Percentiles rank a stretch among this genome's conserved stretches.
Evolutionary conservation across 805 yeast species (phyloP).

Genomic region (Pichia pseudocactophila): DNA sequence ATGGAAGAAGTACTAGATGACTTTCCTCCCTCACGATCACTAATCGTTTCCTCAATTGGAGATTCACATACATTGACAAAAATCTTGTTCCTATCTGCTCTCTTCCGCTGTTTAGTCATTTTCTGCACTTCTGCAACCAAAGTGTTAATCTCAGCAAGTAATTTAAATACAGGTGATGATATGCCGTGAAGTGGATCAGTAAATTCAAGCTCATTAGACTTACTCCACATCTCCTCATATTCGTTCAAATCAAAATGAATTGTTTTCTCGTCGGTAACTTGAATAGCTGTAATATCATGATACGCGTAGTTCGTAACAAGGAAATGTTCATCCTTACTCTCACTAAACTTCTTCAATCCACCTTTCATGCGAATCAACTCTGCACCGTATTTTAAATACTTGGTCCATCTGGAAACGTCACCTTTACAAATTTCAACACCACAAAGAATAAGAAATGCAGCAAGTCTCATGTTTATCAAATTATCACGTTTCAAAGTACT

Average conservation of each 20-base stretch:
- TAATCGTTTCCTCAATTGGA: slow-evolving; percentile 4
- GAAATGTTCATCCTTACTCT: slow-evolving; percentile 58
- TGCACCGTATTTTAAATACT: slow-evolving; percentile 57
- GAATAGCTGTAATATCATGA: slow-evolving; percentile 65
- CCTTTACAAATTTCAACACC: slow-evolving; percentile 83
- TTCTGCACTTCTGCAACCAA: slow-evolving; percentile 46
- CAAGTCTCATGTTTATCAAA: slow-evolving; percentile 39
- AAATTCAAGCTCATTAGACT: slow-evolving; percentile 31
- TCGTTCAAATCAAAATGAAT: slow-evolving; percentile 56
- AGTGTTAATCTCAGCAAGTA: slow-evolving; percentile 60
- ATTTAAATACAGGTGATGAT: slow-evolving; percentile 55
- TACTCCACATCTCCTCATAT: slow-evolving; percentile 43
- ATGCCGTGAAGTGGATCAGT: slow-evolving; percentile 69
- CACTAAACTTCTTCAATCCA: slow-evolving; percentile 45
- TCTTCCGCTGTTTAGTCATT: slow-evolving; percentile 20
- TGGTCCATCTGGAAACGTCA: slow-evolving; percentile 69
- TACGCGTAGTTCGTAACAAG: slow-evolving; percentile 70
- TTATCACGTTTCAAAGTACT: slow-evolving; percentile 23
- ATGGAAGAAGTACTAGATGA: slow-evolving; percentile 16
- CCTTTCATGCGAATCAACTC: slow-evolving; percentile 52
- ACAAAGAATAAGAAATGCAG: slow-evolving; percentile 57
- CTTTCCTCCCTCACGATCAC: slow-evolving; percentile 8
- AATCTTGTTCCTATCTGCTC: slow-evolving; percentile 9
- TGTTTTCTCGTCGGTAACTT: slow-evolving; percentile 48
- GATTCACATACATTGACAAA: not conserved